Conservation (phyloP, 805 yeast species). For the Yarrowia sp. region DNA sequence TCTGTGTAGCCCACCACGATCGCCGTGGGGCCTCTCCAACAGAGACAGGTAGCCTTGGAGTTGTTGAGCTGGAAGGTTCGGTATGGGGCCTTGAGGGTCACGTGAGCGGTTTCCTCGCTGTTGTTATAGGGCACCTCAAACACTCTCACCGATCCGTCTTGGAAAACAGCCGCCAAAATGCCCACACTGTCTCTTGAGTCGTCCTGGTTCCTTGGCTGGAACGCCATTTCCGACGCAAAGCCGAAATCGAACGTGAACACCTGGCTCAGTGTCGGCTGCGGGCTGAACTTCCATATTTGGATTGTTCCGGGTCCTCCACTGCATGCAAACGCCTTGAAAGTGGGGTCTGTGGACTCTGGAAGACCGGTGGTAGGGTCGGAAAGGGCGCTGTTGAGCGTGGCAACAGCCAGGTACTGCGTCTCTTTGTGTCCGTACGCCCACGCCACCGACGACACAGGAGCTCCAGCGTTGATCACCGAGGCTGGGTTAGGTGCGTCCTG, state of each 20-base stretch:
- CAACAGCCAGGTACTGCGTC: conserved; percentile 58
- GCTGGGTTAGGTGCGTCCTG: conserved; percentile 50
- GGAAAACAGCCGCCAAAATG: conserved; percentile 58
- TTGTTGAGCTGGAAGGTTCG: conserved; percentile 39
- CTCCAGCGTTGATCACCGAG: conserved; percentile 58
- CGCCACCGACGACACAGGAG: conserved; percentile 58
- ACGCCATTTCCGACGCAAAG: conserved; percentile 42
- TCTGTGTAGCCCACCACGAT: conserved; percentile 64
- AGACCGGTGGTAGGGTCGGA: conserved; percentile 48
- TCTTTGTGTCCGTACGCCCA: conserved; percentile 54
- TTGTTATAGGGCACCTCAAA: conserved; percentile 50
- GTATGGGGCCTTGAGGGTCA: conserved; percentile 39
- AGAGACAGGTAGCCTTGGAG: conserved; percentile 56
- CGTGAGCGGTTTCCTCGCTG: conserved; percentile 8
- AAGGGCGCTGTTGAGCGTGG: conserved; percentile 53
- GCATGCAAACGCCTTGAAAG: conserved; percentile 36
- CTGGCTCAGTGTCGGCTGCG: conserved; percentile 41
- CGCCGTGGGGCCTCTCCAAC: conserved; percentile 54
- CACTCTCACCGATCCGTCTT: conserved; percentile 64
- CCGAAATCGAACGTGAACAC: conserved; percentile 50
- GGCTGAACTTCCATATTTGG: conserved; percentile 43
- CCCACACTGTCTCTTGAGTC: conserved; percentile 12
- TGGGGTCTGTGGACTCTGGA: conserved; percentile 48
- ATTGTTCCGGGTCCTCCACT: conserved; percentile 41
- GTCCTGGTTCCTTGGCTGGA: conserved; percentile 47